Conservation (phyloP, 345 rosid genomes). For the Firmiana major region DNA sequence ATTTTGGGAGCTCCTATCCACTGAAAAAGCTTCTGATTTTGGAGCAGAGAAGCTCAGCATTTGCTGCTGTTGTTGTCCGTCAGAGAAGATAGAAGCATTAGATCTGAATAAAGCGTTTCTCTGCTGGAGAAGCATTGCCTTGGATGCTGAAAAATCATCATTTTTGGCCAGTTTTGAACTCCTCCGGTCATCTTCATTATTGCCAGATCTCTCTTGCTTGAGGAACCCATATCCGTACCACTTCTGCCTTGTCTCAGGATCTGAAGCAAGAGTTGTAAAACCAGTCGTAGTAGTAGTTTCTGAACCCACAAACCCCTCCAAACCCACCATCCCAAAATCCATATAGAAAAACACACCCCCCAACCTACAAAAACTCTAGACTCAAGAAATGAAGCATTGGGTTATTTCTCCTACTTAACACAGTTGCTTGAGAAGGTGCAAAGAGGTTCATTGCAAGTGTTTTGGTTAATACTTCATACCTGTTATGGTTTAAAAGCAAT, state of each 20-base stretch:
- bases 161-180: slow-evolving; percentile 47
- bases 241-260: slow-evolving; percentile 50
- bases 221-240: slow-evolving; percentile 59
- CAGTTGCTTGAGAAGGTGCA: slow-evolving; percentile 5
- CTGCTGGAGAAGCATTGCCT: slow-evolving; percentile 36
- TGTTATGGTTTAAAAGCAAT: background rate
- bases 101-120: slow-evolving; percentile 37
- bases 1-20: slow-evolving; percentile 21
- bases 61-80: slow-evolving; percentile 40
- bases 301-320: slow-evolving; percentile 48
- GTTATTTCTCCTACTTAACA: background rate
- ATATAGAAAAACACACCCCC: slow-evolving; percentile 21
- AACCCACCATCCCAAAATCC: slow-evolving; percentile 54
- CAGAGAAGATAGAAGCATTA: slow-evolving; percentile 33
- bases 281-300: slow-evolving; percentile 24
- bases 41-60: slow-evolving; percentile 64
- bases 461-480: background rate
- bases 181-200: slow-evolving; percentile 44
- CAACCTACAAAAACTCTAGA: slow-evolving; percentile 20
- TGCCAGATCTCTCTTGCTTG: slow-evolving; percentile 48
- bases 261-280: slow-evolving; percentile 37
- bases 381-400: slow-evolving; percentile 15
- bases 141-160: slow-evolving; percentile 29
- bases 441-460: slow-evolving; percentile 12
- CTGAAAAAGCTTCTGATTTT: slow-evolving; percentile 38